Evolutionary conservation across 1,284 basidiomycete genomes (phyloP).

Genomic region (Irpex sp.): DNA sequence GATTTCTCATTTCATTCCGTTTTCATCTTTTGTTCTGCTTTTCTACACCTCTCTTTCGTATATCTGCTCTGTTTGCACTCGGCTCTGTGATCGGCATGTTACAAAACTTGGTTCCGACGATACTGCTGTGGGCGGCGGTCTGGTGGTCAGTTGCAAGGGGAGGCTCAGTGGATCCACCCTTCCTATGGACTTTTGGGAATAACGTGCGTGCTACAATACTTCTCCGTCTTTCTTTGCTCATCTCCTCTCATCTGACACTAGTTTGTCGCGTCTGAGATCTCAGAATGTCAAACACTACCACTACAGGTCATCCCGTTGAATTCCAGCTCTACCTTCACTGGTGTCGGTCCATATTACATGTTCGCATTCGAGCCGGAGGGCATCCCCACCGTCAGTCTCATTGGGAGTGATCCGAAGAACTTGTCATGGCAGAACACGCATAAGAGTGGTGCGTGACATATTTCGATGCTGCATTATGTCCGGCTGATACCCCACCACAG

Average conservation of each 20-base stretch:
- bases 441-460: conserved; percentile 33
- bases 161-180: conserved; percentile 14
- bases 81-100: too few species aligned
- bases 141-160: not conserved
- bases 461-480: conserved; percentile 12
- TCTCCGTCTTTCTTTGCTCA: too few species aligned
- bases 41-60: too few species aligned
- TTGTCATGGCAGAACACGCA: conserved; percentile 40
- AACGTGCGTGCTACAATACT: conserved; percentile 12
- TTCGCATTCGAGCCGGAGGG: conserved; percentile 38
- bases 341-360: conserved; percentile 32
- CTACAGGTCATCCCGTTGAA: conserved; percentile 15
- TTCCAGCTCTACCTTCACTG: conserved; percentile 15
- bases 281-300: conserved; percentile 17
- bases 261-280: conserved; percentile 11
- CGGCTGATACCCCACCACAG: not conserved
- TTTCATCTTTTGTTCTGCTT: too few species aligned
- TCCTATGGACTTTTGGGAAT: conserved; percentile 21
- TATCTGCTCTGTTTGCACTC: too few species aligned
- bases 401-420: conserved; percentile 34
- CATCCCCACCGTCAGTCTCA: conserved; percentile 32
- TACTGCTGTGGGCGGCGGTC: not conserved
- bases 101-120: not conserved
- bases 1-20: too few species aligned
- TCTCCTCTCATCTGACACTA: too few species aligned